These are phyloP conservation scores for Hericium alpestre DNA, from an alignment of 768 basidiomycete species.

Conservation along the genomic window DNA sequence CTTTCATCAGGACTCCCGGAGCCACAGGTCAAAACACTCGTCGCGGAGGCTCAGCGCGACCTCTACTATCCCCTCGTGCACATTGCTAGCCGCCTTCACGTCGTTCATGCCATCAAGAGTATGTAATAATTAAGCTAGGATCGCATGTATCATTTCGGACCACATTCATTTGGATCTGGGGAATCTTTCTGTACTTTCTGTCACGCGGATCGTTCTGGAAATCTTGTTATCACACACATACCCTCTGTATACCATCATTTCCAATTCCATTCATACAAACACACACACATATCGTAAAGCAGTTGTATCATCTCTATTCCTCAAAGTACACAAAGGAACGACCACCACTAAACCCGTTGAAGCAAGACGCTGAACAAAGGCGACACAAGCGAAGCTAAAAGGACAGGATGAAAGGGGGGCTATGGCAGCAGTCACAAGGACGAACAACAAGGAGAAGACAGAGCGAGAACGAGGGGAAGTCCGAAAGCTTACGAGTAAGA, in stretches of 20 bases:
- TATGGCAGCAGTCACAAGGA: conserved; percentile 13
- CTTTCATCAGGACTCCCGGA: conserved; percentile 42
- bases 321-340: conserved; percentile 44
- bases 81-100: conserved; percentile 43
- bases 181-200: conserved; percentile 5
- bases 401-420: conserved; percentile 8
- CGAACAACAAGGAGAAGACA: conserved; percentile 25
- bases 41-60: conserved; percentile 54
- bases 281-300: conserved; percentile 22
- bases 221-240: conserved; percentile 7
- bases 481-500: conserved; percentile 34
- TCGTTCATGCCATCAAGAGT: conserved; percentile 40
- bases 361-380: conserved; percentile 17
- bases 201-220: neutral
- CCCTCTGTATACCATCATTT: conserved; percentile 12
- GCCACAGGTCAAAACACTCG: conserved; percentile 42
- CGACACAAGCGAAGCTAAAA: conserved; percentile 22
- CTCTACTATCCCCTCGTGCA: conserved; percentile 48
- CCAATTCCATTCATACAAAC: conserved; percentile 13
- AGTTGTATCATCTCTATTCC: conserved; percentile 54
- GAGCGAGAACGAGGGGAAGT: conserved; percentile 23
- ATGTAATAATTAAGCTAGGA: neutral
- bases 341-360: conserved; percentile 39
- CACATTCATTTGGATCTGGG: conserved; percentile 1
- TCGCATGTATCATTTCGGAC: conserved; percentile 1